Percentiles rank a stretch among this genome's conserved stretches.
Evolutionary conservation across 2,329 filamentous ascomycete genomes (phyloP).

Genomic region (Lojkania enalia): DNA sequence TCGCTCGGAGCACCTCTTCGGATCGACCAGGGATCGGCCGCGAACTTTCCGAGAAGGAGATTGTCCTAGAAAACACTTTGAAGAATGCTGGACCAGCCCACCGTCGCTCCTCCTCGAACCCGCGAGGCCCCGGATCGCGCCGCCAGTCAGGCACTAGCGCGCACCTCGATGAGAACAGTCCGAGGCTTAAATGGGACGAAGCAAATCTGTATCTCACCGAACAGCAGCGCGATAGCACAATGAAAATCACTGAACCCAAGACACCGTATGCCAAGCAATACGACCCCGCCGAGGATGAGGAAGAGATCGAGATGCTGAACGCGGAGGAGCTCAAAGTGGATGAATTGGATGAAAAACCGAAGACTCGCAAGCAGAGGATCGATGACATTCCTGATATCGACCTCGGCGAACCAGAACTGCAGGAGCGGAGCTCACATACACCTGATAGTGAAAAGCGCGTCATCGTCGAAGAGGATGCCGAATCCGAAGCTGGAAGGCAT

Average conservation of each 20-base stretch:
- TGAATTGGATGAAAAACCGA: constrained; percentile 62
- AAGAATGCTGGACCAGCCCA: constrained; percentile 83
- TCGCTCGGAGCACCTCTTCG: constrained; percentile 35
- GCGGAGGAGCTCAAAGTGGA: constrained; percentile 71
- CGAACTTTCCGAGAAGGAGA: constrained; percentile 74
- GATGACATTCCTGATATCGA: constrained; percentile 92
- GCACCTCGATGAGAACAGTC: constrained; percentile 62
- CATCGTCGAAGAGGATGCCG: constrained; percentile 66
- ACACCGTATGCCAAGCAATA: constrained; percentile 94
- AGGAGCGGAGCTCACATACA: constrained; percentile 40
- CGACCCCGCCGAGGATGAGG: constrained; percentile 84
- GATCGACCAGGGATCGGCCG: constrained; percentile 50
- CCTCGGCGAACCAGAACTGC: constrained; percentile 83
- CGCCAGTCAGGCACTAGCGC: constrained; percentile 65
- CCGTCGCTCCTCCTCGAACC: constrained; percentile 77
- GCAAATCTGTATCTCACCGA: constrained; percentile 96
- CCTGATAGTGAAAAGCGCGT: constrained; percentile 71
- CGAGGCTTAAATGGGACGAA: constrained; percentile 96
- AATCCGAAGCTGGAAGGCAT: constrained; percentile 38
- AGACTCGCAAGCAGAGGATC: constrained; percentile 50
- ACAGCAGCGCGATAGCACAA: constrained; percentile 90
- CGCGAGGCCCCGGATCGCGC: constrained; percentile 69
- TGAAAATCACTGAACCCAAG: constrained; percentile 99
- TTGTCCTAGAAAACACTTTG: constrained; percentile 91
- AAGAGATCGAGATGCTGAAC: constrained; percentile 68